These are phyloP conservation scores for Fusarium napiforme DNA, from an alignment of 2,329 filamentous ascomycete species.

Conservation along the genomic window DNA sequence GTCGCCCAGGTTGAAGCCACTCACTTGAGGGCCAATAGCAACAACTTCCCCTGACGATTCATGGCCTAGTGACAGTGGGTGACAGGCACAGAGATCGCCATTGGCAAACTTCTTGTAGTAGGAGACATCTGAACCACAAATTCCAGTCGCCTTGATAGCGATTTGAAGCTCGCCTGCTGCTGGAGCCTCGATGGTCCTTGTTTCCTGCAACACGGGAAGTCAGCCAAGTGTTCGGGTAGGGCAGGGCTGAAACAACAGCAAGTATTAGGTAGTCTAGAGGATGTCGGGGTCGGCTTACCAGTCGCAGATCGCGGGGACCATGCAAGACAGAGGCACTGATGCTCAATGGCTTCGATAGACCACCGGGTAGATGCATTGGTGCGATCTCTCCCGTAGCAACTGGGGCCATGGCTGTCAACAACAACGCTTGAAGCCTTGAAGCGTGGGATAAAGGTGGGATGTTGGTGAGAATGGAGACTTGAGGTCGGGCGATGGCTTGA, in stretches of 20 bases:
- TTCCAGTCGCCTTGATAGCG: slow-evolving; percentile 72
- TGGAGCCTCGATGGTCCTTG: slow-evolving; percentile 60
- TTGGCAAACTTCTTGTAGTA: slow-evolving; percentile 81
- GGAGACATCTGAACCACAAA: slow-evolving; percentile 76
- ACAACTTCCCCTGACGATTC: slow-evolving; percentile 70
- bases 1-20: slow-evolving; percentile 65
- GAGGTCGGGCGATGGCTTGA: slow-evolving; percentile 45
- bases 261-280: neutral
- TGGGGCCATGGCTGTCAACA: slow-evolving; percentile 58
- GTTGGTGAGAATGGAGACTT: slow-evolving; percentile 40
- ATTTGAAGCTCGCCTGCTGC: slow-evolving; percentile 69
- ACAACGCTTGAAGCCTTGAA: slow-evolving; percentile 58
- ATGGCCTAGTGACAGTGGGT: slow-evolving; percentile 73
- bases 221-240: slow-evolving; percentile 35
- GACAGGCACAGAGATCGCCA: slow-evolving; percentile 73
- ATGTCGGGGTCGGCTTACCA: slow-evolving; percentile 56
- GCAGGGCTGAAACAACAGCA: slow-evolving; percentile 39
- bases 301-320: slow-evolving; percentile 66
- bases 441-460: slow-evolving; percentile 71
- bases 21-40: slow-evolving; percentile 63
- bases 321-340: slow-evolving; percentile 67
- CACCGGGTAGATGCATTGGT: slow-evolving; percentile 57
- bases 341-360: slow-evolving; percentile 54
- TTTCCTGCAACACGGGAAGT: slow-evolving; percentile 56
- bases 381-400: slow-evolving; percentile 58